Evolutionary conservation across 495 filamentous ascomycete species (phyloP), one percentile per base, ranked within the genome.

Genomic region (Daldinia concentrica): DNA sequence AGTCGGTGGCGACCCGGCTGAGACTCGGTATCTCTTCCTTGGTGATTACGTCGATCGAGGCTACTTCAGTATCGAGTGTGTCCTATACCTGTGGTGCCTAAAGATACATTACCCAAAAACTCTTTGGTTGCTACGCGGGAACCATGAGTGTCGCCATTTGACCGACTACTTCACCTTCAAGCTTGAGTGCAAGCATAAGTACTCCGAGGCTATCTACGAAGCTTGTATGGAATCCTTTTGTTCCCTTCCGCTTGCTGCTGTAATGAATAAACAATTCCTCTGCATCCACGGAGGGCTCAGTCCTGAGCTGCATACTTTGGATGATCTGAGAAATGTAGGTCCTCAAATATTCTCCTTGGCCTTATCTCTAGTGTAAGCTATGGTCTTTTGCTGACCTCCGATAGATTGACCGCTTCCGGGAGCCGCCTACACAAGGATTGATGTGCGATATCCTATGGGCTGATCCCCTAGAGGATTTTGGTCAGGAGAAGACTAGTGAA

Each of bases 151-250:
- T 80, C 90, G 95, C 76, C 95, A 99, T 83, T 86, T 99, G 85
- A 99, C 95, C 27, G 95, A 99, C 78, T 99, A 99, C 85, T 99
- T 99, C 84, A 99, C 95, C 58, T 99, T 99, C 85, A 98, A 98
- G 86, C 87, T 99, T 61, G 95, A 99, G 81, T 99, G 95, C 85
- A 97, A 95, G 83, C 94, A 99, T 87, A 99, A 99, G 77, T 99
- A 99, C 81, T 96, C 92, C 55, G 95, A 98, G 82, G 87, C 87
- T 71, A 90, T 99, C 66, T 99, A 99, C 79, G 95, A 99, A 80
- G 95, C 95, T 39, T 98, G 95, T 82, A 95, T 97, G 89, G 93
- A 98, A 66, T 95, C 95, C 32, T 99, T 99, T 87, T 99, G 95
- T 79, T 85, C 91, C 72, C 85, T 99, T 73, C 95, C 95, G 54